Evolutionary conservation across 768 basidiomycete species (phyloP).

Genomic region (Mycena crocata): DNA sequence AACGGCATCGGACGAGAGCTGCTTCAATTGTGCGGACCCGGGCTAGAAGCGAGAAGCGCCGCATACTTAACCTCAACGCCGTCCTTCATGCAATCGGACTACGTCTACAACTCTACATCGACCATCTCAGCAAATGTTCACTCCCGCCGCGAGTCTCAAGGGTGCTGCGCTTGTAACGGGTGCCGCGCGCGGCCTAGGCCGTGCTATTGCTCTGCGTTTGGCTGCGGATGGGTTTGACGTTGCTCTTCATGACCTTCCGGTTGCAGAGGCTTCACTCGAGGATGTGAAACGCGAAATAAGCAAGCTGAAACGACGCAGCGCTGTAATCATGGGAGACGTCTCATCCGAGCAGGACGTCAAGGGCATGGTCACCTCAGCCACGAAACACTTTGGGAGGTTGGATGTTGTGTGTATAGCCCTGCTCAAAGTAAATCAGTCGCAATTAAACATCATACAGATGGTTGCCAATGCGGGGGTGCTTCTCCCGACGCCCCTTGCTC

Average conservation of each 20-base stretch:
- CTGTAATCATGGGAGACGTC: constrained; percentile 39
- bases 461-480: constrained; percentile 38
- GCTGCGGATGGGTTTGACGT: constrained; percentile 52
- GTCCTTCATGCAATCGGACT: no score
- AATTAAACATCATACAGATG: constrained; percentile 6
- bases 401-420: constrained; percentile 42
- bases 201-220: constrained; percentile 50
- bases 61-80: no score
- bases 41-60: no score
- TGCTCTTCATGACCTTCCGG: constrained; percentile 44
- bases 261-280: not conserved
- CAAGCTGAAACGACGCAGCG: not conserved
- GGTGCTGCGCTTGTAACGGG: constrained; percentile 52
- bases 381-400: constrained; percentile 41
- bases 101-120: no score
- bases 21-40: no score
- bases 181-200: constrained; percentile 42
- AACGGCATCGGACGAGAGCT: no score
- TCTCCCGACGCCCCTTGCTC: not conserved
- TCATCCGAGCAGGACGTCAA: constrained; percentile 44
- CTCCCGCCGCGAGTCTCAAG: not conserved
- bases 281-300: not conserved
- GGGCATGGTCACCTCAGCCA: constrained; percentile 40
- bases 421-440: not conserved
- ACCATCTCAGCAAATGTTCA: no score